A percentile compares a stretch with the other conserved stretches of the same genome.
Evolutionary conservation across 306 rosid genomes (phyloP).

Genomic region (Trichosanthes cucumerina): DNA sequence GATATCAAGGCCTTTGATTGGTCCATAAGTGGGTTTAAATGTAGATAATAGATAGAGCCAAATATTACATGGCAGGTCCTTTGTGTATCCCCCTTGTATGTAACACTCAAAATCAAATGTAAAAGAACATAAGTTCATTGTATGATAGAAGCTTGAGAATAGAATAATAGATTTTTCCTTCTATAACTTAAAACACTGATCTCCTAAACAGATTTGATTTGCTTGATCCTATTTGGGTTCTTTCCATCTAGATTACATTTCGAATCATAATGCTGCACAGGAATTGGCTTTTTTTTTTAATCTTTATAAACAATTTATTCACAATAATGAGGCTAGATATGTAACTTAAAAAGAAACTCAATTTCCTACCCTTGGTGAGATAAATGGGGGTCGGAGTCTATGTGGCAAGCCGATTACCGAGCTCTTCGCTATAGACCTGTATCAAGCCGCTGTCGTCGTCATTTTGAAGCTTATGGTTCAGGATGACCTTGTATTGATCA

Average conservation of each 20-base stretch:
- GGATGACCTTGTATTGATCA: constrained; percentile 49
- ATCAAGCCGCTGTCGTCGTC: constrained; percentile 42
- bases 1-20: neutral
- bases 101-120: neutral
- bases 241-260: neutral
- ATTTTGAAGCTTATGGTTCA: constrained; percentile 58
- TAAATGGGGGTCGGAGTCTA: constrained; percentile 14
- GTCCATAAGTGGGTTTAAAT: neutral
- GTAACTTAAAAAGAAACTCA: neutral
- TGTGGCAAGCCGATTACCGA: constrained; percentile 39
- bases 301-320: neutral
- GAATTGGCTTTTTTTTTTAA: neutral
- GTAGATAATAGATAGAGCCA: constrained; percentile 7
- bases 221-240: neutral
- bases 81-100: neutral
- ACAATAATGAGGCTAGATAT: neutral
- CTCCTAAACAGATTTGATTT: neutral
- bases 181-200: neutral
- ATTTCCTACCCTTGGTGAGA: neutral
- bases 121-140: neutral
- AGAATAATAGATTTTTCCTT: neutral
- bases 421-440: constrained; percentile 47
- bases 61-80: constrained; percentile 3
- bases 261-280: neutral
- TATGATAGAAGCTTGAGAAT: neutral